Conservation (phyloP, 371 early-diverging fungal genomes). For the Mucor velutinosus region DNA sequence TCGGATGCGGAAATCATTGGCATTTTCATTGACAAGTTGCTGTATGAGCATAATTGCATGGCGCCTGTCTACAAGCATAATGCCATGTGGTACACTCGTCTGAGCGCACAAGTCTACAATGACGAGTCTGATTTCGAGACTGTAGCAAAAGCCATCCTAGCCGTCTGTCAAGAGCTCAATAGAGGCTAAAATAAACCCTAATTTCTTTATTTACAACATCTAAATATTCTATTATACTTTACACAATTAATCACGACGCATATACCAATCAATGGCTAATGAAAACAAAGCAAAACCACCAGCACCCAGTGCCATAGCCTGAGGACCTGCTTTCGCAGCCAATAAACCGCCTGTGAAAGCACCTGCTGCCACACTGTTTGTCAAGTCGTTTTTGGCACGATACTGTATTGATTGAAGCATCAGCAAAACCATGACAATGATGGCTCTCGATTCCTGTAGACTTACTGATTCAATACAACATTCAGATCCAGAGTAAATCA, state of each 20-base stretch:
- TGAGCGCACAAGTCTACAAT: slow-evolving; percentile 64
- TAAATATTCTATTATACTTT: background rate
- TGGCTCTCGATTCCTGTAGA: background rate
- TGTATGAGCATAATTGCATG: slow-evolving; percentile 47
- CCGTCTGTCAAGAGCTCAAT: slow-evolving; percentile 34
- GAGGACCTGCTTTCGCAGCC: slow-evolving; percentile 80
- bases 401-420: slow-evolving; percentile 55
- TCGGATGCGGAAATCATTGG: slow-evolving; percentile 19
- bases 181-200: background rate
- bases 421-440: background rate
- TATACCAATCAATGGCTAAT: slow-evolving; percentile 87
- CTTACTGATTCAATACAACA: slow-evolving; percentile 92
- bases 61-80: slow-evolving; percentile 51
- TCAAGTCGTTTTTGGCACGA: slow-evolving; percentile 93
- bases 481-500: slow-evolving; percentile 90
- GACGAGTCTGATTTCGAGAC: slow-evolving; percentile 53
- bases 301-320: slow-evolving; percentile 83
- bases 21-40: slow-evolving; percentile 37
- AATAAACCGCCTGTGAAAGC: slow-evolving; percentile 93
- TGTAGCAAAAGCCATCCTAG: slow-evolving; percentile 48
- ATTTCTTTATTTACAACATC: slow-evolving; percentile 2
- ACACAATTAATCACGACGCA: slow-evolving; percentile 37
- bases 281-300: slow-evolving; percentile 95
- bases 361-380: slow-evolving; percentile 88
- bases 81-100: slow-evolving; percentile 53